These are phyloP conservation scores for Yarrowia divulgata DNA, from an alignment of 805 yeast genomes.

Conservation along the genomic window DNA sequence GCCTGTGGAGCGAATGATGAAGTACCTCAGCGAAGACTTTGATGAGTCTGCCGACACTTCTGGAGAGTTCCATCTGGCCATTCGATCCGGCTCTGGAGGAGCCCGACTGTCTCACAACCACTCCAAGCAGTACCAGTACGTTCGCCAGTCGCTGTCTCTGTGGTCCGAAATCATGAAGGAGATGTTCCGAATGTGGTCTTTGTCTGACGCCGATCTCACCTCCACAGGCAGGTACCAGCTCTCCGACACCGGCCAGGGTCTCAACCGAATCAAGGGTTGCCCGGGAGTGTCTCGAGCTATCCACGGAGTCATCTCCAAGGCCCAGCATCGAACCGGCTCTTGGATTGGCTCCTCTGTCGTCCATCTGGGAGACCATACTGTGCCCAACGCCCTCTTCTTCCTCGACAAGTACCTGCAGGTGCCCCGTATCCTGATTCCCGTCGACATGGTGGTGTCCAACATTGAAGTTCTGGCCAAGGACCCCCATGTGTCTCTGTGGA, in stretches of 20 bases:
- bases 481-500: slow-evolving; percentile 58
- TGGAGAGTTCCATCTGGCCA: slow-evolving; percentile 59
- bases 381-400: slow-evolving; percentile 81
- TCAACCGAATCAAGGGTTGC: slow-evolving; percentile 76
- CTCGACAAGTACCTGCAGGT: slow-evolving; percentile 82
- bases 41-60: slow-evolving; percentile 50
- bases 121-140: slow-evolving; percentile 74
- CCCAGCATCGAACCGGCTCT: slow-evolving; percentile 64
- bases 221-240: slow-evolving; percentile 60
- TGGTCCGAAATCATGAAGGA: slow-evolving; percentile 83
- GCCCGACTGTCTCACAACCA: slow-evolving; percentile 78
- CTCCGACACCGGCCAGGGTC: slow-evolving; percentile 80
- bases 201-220: slow-evolving; percentile 76
- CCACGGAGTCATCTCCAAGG: slow-evolving; percentile 71
- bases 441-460: slow-evolving; percentile 63
- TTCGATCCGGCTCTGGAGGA: slow-evolving; percentile 69
- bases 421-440: slow-evolving; percentile 77
- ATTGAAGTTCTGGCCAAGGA: slow-evolving; percentile 64
- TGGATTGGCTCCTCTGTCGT: slow-evolving; percentile 87
- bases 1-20: slow-evolving; percentile 70
- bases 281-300: slow-evolving; percentile 73
- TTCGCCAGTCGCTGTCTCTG: slow-evolving; percentile 71
- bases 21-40: slow-evolving; percentile 58
- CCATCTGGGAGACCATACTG: slow-evolving; percentile 83
- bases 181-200: slow-evolving; percentile 77